Evolutionary conservation across 2,329 filamentous ascomycete genomes (phyloP).

Genomic region (Dryadomyces sulphureus): DNA sequence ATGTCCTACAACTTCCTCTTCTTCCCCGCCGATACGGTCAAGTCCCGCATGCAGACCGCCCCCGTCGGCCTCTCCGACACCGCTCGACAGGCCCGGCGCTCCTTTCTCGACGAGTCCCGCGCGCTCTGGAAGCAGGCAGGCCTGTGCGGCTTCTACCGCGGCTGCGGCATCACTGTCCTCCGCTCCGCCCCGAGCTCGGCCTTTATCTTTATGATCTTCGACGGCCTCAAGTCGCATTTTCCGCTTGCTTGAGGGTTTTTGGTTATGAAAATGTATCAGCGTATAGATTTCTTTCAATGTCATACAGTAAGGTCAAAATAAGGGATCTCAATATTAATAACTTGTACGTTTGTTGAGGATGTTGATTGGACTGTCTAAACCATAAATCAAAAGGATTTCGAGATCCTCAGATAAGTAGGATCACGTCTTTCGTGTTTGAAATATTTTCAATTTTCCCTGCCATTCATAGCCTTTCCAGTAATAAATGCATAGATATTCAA

Average conservation of each 20-base stretch:
- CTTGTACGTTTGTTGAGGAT: background rate
- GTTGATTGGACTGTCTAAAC: too few species aligned
- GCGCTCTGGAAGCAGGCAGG: slow-evolving; percentile 74
- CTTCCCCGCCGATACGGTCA: slow-evolving; percentile 94
- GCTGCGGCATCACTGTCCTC: slow-evolving; percentile 83
- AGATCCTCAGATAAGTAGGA: too few species aligned
- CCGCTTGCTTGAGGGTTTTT: slow-evolving; percentile 24
- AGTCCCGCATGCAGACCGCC: slow-evolving; percentile 89
- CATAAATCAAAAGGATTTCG: too few species aligned
- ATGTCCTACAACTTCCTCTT: slow-evolving; percentile 95
- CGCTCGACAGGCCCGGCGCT: slow-evolving; percentile 29
- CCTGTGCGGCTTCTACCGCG: slow-evolving; percentile 73
- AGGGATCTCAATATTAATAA: background rate
- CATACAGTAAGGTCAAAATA: too few species aligned
- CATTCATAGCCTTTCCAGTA: too few species aligned
- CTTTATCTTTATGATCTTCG: slow-evolving; percentile 93
- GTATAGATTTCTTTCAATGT: background rate
- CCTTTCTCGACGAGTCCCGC: slow-evolving; percentile 58
- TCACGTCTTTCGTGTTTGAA: too few species aligned
- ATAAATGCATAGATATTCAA: too few species aligned
- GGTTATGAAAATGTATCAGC: slow-evolving; percentile 12
- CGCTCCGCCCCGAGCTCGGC: slow-evolving; percentile 90
- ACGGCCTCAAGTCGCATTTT: slow-evolving; percentile 62
- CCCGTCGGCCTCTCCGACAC: slow-evolving; percentile 42
- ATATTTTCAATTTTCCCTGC: too few species aligned